Evolutionary conservation across 2,329 filamentous ascomycete species (phyloP).

Genomic region (Cryoendolithus antarcticus): DNA sequence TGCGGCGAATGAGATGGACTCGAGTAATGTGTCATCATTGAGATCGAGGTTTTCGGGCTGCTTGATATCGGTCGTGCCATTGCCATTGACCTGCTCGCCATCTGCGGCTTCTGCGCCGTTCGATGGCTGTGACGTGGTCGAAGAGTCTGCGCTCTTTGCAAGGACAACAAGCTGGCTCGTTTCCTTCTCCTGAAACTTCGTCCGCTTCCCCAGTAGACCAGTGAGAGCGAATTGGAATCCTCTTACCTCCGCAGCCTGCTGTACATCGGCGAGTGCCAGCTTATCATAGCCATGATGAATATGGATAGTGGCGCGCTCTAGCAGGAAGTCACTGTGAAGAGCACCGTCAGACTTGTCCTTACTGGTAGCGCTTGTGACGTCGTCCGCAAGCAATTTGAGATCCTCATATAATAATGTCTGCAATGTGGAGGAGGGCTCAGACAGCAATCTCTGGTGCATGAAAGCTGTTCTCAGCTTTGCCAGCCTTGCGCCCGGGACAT

Average conservation of each 20-base stretch:
- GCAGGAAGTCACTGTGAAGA: constrained; percentile 46
- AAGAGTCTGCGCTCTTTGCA: constrained; percentile 53
- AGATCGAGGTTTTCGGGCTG: constrained; percentile 51
- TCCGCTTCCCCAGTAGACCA: constrained; percentile 75
- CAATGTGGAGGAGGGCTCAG: constrained; percentile 48
- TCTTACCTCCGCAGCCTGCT: constrained; percentile 53
- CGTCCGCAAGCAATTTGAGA: constrained; percentile 28
- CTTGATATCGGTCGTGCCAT: too few relatives aligned
- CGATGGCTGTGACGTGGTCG: neutral
- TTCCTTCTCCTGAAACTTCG: constrained; percentile 65
- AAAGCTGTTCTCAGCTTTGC: constrained; percentile 60
- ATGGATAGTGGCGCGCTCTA: constrained; percentile 74
- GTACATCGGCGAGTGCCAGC: constrained; percentile 59
- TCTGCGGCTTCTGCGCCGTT: neutral
- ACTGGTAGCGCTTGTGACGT: constrained; percentile 8
- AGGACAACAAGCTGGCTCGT: constrained; percentile 84
- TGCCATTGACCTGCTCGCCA: neutral
- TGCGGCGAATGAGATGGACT: constrained; percentile 64
- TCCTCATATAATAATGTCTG: constrained; percentile 50
- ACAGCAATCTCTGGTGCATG: constrained; percentile 56
- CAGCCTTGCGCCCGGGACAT: constrained; percentile 42
- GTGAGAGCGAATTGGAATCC: constrained; percentile 72
- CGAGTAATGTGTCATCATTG: constrained; percentile 87
- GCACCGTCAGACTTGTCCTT: constrained; percentile 1
- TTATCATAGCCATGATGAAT: constrained; percentile 73